phyloP scores from a whole-genome alignment of 768 basidiomycete species.

The Roridomyces roridus region DNA sequence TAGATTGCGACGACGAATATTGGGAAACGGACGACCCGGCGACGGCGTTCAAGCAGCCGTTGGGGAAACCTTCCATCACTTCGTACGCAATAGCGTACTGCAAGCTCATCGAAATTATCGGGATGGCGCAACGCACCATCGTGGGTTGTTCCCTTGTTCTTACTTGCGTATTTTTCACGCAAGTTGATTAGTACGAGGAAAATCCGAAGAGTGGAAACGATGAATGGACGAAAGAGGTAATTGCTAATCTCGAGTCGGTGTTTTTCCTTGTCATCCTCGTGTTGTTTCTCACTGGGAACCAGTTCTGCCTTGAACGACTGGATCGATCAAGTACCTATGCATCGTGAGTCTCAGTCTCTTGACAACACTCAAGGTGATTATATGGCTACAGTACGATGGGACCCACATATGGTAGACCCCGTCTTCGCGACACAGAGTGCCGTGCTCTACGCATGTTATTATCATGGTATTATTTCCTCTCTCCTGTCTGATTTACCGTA shows the following conservation, averaged over 20 bases:
- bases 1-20: slow-evolving; percentile 59
- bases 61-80: slow-evolving; percentile 56
- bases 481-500: neutral
- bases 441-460: slow-evolving; percentile 23
- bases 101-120: slow-evolving; percentile 65
- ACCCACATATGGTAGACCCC: slow-evolving; percentile 25
- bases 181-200: slow-evolving; percentile 54
- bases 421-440: slow-evolving; percentile 27
- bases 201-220: slow-evolving; percentile 39
- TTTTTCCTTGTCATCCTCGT: neutral
- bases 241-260: slow-evolving; percentile 53
- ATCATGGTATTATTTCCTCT: slow-evolving; percentile 13
- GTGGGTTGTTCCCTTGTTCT: slow-evolving; percentile 39
- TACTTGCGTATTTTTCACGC: neutral
- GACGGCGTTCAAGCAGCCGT: slow-evolving; percentile 65
- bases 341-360: slow-evolving; percentile 56
- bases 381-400: slow-evolving; percentile 37
- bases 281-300: neutral
- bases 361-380: too few species aligned
- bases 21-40: slow-evolving; percentile 53
- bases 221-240: slow-evolving; percentile 57
- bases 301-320: slow-evolving; percentile 64
- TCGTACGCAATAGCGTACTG: slow-evolving; percentile 57
- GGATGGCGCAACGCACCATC: slow-evolving; percentile 65
- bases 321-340: slow-evolving; percentile 64